Percentiles rank a stretch among this genome's conserved stretches.
Evolutionary conservation across 2,329 filamentous ascomycete species (phyloP).

Genomic region (Penicillium sp.): DNA sequence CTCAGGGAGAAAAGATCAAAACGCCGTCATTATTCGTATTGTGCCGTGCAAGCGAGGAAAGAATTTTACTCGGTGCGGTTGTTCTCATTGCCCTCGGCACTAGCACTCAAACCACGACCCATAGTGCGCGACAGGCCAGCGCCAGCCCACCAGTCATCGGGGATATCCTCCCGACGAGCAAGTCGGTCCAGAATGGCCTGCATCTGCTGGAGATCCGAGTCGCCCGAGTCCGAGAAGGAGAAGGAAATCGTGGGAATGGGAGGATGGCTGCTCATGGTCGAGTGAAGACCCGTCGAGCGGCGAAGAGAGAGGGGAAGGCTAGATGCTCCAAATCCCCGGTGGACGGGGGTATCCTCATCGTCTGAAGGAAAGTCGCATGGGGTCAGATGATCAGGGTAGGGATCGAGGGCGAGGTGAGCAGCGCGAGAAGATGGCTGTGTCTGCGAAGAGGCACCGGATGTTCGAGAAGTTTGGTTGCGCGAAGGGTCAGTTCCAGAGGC

Average conservation of each 20-base stretch:
- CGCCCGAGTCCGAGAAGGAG: constrained; percentile 29
- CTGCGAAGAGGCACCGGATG: constrained; percentile 44
- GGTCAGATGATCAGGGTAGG: constrained; percentile 34
- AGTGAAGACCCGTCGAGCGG: constrained; percentile 25
- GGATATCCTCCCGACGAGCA: constrained; percentile 67
- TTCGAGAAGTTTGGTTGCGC: constrained; percentile 30
- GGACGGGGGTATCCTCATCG: constrained; percentile 26
- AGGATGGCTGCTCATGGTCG: constrained; percentile 33
- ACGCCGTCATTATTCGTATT: neutral
- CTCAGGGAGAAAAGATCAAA: neutral
- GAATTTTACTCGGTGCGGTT: constrained; percentile 8
- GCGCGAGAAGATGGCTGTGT: constrained; percentile 29
- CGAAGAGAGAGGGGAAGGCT: constrained; percentile 18
- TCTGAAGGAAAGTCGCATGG: constrained; percentile 38
- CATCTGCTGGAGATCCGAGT: constrained; percentile 56
- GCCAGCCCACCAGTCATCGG: constrained; percentile 76
- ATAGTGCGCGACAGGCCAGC: constrained; percentile 60
- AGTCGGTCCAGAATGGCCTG: constrained; percentile 68
- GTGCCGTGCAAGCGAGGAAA: neutral
- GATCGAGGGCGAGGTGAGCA: constrained; percentile 31
- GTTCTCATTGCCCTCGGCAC: constrained; percentile 21
- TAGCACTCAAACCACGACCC: constrained; percentile 27
- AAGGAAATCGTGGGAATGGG: constrained; percentile 33
- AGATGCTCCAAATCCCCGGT: constrained; percentile 8
- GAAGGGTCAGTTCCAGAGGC: constrained; percentile 28